phyloP scores from a whole-genome alignment of 208 protist genomes.

The Trypanosoma platydactyli region DNA sequence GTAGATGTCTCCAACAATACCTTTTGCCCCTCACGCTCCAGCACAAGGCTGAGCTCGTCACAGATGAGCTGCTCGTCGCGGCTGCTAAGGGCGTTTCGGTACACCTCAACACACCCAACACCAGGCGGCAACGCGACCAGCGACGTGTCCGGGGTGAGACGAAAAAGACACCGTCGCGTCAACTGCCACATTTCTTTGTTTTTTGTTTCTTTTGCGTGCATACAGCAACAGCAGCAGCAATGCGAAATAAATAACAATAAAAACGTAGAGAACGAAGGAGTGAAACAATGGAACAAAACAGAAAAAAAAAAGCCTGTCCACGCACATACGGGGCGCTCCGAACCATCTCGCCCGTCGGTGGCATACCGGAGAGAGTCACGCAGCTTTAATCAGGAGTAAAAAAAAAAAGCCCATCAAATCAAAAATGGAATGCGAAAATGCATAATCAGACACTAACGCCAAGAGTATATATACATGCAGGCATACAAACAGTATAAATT shows the following conservation, averaged over 20 bases:
- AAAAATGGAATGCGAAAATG: background rate
- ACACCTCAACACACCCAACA: slow-evolving; percentile 66
- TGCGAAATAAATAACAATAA: slow-evolving; percentile 3
- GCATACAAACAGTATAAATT: too few relatives aligned
- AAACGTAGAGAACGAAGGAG: background rate
- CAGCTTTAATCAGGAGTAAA: too few relatives aligned
- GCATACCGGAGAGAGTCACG: too few relatives aligned
- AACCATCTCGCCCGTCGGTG: too few relatives aligned
- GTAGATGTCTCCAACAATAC: slow-evolving; percentile 48
- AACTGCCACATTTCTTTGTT: slow-evolving; percentile 19
- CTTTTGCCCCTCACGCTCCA: slow-evolving; percentile 67
- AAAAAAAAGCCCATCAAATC: slow-evolving; percentile 1
- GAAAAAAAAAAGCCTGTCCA: slow-evolving; percentile 9
- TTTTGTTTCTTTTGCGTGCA: too few relatives aligned
- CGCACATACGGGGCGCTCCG: too few relatives aligned
- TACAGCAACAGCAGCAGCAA: slow-evolving; percentile 11
- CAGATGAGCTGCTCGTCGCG: slow-evolving; percentile 69
- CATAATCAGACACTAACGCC: too few relatives aligned
- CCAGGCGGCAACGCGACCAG: slow-evolving; percentile 59
- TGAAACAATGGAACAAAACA: background rate
- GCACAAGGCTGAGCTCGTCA: slow-evolving; percentile 60
- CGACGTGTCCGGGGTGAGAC: slow-evolving; percentile 43
- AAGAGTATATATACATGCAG: too few relatives aligned
- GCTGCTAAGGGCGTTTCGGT: slow-evolving; percentile 65
- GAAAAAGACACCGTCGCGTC: slow-evolving; percentile 4